These are phyloP conservation scores for Xylariaceae sp. DNA, from an alignment of 2,329 filamentous ascomycete species.

Conservation along the genomic window DNA sequence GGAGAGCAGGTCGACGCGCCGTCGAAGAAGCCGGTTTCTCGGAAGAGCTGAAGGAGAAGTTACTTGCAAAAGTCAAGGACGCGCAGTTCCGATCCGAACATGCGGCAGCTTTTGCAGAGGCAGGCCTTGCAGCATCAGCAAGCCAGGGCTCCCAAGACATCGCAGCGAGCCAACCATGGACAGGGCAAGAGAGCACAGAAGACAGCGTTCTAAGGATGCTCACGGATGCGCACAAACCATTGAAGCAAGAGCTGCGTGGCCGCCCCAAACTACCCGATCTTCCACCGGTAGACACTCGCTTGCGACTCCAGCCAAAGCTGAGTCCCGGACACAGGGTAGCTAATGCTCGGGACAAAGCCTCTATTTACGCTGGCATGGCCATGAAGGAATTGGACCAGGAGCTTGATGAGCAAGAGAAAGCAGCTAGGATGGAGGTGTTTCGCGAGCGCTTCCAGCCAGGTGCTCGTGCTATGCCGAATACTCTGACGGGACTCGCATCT, in stretches of 20 bases:
- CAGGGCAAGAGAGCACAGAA: conserved; percentile 65
- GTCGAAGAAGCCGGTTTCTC: conserved; percentile 60
- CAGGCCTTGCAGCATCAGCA: conserved; percentile 50
- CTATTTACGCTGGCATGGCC: conserved; percentile 46
- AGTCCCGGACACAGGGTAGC: conserved; percentile 46
- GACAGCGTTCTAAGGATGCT: conserved; percentile 82
- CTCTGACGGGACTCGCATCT: conserved; percentile 70
- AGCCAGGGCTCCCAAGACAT: conserved; percentile 63
- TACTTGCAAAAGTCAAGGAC: conserved; percentile 52
- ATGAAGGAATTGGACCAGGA: conserved; percentile 46
- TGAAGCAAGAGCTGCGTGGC: conserved; percentile 47
- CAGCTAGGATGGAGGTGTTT: conserved; percentile 65
- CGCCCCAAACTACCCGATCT: conserved; percentile 40
- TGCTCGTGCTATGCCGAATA: conserved; percentile 67
- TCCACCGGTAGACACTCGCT: conserved; percentile 48
- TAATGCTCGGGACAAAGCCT: conserved; percentile 52
- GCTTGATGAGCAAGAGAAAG: conserved; percentile 66
- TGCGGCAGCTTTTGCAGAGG: conserved; percentile 44
- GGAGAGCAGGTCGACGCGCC: conserved; percentile 53
- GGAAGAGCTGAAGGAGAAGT: conserved; percentile 54
- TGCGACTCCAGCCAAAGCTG: conserved; percentile 37
- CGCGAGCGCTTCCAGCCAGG: conserved; percentile 74
- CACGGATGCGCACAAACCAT: conserved; percentile 69
- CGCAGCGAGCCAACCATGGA: conserved; percentile 68
- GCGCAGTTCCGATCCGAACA: conserved; percentile 51